These are phyloP conservation scores for Mesotaenium endlicherianum DNA, from an alignment of 139 green algal genomes.

Conservation along the genomic window DNA sequence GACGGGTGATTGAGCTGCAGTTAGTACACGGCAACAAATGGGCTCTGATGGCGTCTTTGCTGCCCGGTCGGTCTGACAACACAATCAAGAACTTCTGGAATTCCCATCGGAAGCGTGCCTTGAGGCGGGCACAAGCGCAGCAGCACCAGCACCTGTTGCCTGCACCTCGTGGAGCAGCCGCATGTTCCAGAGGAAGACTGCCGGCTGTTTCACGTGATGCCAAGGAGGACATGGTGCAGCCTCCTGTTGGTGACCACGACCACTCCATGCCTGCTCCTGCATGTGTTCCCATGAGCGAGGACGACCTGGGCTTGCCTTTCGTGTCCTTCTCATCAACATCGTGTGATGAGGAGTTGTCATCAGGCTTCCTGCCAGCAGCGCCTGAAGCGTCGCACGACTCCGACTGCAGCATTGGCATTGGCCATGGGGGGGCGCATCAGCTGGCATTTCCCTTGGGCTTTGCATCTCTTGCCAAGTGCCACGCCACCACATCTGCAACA, in stretches of 20 bases:
- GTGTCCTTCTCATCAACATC: no score
- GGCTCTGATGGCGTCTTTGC: constrained; percentile 51
- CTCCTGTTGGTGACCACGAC: not conserved
- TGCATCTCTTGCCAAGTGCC: not conserved
- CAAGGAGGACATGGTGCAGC: not conserved
- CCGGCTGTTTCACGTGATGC: not conserved
- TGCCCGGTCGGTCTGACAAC: constrained; percentile 75
- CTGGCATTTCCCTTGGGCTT: not conserved
- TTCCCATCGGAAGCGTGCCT: constrained; percentile 51
- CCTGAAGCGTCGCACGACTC: no score
- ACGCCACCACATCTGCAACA: not conserved
- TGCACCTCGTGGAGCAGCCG: not conserved
- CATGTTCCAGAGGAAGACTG: not conserved
- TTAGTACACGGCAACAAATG: constrained; percentile 29
- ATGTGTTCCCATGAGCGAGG: no score
- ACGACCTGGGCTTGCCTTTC: no score
- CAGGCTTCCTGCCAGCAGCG: no score
- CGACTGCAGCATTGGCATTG: not conserved
- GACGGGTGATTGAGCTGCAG: constrained; percentile 31
- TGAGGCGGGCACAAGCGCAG: not conserved
- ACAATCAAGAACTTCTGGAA: constrained; percentile 85
- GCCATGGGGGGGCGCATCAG: not conserved
- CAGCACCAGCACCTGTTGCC: not conserved
- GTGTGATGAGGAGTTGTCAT: no score
- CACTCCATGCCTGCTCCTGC: no score